A percentile compares a stretch with the other conserved stretches of the same genome.
phyloP scores from a whole-genome alignment of 352 stramenopile genomes.

The Phytophthora fragariae region DNA sequence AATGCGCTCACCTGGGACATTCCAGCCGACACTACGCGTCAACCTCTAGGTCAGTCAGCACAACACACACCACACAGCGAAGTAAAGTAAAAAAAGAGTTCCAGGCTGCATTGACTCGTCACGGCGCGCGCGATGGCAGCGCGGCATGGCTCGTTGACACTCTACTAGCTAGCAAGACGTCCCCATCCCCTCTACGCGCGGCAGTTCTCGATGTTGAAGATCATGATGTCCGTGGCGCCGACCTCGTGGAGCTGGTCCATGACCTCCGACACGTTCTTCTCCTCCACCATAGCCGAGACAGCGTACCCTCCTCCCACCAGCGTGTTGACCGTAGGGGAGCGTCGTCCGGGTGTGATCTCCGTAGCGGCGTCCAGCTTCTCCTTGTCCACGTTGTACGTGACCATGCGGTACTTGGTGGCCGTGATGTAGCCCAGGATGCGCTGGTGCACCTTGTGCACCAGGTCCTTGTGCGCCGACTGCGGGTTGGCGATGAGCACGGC shows the following conservation, averaged over 20 bases:
- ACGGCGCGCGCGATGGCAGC: constrained; percentile 6
- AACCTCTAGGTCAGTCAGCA: constrained; percentile 29
- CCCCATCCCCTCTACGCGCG: too few relatives aligned
- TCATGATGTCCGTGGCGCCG: constrained; percentile 97
- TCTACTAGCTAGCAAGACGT: constrained; percentile 19
- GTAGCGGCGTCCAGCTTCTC: constrained; percentile 90
- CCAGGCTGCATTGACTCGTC: constrained; percentile 28
- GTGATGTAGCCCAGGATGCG: constrained; percentile 97
- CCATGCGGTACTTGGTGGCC: constrained; percentile 98
- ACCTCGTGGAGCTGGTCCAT: constrained; percentile 97
- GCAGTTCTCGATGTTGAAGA: constrained; percentile 96
- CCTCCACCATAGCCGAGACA: constrained; percentile 94
- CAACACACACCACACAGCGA: not conserved
- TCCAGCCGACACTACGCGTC: constrained; percentile 32
- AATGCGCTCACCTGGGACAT: not conserved
- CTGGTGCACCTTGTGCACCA: constrained; percentile 89
- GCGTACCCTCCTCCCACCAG: constrained; percentile 88
- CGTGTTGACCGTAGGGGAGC: constrained; percentile 94
- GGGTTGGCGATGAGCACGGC: constrained; percentile 93
- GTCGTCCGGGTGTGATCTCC: constrained; percentile 94
- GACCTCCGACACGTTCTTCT: constrained; percentile 91
- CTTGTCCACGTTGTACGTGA: constrained; percentile 97
- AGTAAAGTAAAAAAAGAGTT: constrained; percentile 1
- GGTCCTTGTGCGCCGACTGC: constrained; percentile 70
- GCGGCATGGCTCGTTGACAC: constrained; percentile 8